Conservation (phyloP, 495 filamentous ascomycete species). For the Annulohypoxylon stygium region DNA sequence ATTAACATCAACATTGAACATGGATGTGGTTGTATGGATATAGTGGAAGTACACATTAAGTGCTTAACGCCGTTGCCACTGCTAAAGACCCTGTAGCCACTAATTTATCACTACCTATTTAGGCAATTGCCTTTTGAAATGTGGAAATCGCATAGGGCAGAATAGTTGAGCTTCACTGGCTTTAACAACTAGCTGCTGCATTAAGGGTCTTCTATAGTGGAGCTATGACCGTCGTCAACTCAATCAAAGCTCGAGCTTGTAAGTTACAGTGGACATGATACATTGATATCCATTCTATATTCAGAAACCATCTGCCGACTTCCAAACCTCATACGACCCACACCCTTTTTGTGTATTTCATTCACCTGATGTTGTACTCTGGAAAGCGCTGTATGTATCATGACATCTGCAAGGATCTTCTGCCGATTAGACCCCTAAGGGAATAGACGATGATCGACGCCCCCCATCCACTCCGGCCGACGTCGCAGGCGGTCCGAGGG, state of each 20-base stretch:
- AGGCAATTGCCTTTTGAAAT: neutral
- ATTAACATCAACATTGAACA: too few species aligned
- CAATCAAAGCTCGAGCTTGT: neutral
- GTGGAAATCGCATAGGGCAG: neutral
- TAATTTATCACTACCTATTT: neutral
- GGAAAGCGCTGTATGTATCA: neutral
- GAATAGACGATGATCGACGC: conserved; percentile 36
- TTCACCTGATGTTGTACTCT: neutral
- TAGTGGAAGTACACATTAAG: too few species aligned
- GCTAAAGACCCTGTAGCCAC: neutral
- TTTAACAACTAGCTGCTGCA: neutral
- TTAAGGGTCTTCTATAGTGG: neutral
- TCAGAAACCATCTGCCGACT: neutral
- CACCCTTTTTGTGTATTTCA: neutral
- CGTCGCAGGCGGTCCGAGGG: conserved; percentile 24
- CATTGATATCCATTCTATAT: neutral
- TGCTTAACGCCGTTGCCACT: neutral
- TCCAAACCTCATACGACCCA: neutral
- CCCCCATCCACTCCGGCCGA: conserved; percentile 26
- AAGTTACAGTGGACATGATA: neutral
- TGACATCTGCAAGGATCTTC: conserved; percentile 33
- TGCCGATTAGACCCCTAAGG: conserved; percentile 35
- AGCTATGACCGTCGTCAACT: neutral
- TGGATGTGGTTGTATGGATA: too few species aligned
- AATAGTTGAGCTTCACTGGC: neutral